Base-by-base conservation (phyloP, 495 filamentous ascomycete species). In the Trichoderma erinaceum region DNA sequence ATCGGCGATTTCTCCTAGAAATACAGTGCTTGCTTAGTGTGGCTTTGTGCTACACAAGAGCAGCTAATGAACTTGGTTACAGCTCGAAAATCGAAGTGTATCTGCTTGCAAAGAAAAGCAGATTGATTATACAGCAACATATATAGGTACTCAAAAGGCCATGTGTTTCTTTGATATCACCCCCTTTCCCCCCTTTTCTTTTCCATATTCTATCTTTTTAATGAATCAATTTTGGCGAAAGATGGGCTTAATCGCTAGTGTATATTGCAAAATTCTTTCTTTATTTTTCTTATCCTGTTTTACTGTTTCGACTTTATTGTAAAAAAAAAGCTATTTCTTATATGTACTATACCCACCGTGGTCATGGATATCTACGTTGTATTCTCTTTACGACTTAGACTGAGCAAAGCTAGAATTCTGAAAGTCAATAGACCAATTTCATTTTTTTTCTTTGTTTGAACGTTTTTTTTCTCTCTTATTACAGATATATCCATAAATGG, bases 301-400 rank as follows among this genome's bases (percentile, higher is more conserved):
- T 56, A n/a, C 21, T 56, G 50, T n/a, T 56, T 1, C 50, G 21
- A n/a, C 16, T 56, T 18, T 15, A 46, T 46, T 56, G 50, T 56
- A 16, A 32, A 61, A 15, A 61, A 61, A 61, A 32, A 32, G 15
- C 5, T 13, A 7, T 21, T 13, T 32, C 29, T 32, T 61, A 61
- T 32, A 61, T 29, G 23, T 61, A 61, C 25, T 61, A 61, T 61
- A 61, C 56, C 56, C 56, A 32, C 56, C 16, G 56, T 61, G 56
- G 56, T 61, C 25, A 61, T 61, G 56, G 56, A 61, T 61, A 61
- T 29, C 56, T 29, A 32, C 56, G 56, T 32, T 32, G 48, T 32
- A 32, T 29, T 61, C 13, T 18, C 29, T 11, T 11, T 61, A 61
- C 56, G 56, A 32, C 56, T 61, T 61, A 61, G 56, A 61, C 56